Base-by-base conservation (phyloP, 495 filamentous ascomycete species). In the Penicillium paradoxum region DNA sequence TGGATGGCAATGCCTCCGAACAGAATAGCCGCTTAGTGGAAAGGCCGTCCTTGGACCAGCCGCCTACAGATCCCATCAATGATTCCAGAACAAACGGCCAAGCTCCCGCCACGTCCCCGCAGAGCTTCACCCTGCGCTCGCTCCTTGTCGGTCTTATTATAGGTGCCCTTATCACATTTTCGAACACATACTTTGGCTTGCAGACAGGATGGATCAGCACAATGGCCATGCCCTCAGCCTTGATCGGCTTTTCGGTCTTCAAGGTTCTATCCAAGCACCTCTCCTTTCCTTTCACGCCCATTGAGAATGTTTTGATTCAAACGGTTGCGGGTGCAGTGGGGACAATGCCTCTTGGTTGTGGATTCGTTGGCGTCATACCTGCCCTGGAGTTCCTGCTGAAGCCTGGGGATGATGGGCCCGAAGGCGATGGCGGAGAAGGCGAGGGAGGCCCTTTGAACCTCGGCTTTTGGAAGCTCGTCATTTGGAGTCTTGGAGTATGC, bases 221-320 rank as follows among this genome's bases (percentile, higher is more conserved):
- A 4, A 90, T 90, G 87, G 78, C 85, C 13, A 97, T 99, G 95
- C 95, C 95, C 0, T 86, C 91, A 1, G 89, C 90, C 9, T 71
- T 99, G 52, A 88, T 99, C 52, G 95, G 95, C n/a, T 97, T 97
- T 62, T 93, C 90, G 6, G 85, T 95, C 59, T 99, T 99, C 77
- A 89, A 91, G 62, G 78, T 84, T 18, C 66, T 97, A 2, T 78
- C 83, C 2, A 81, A 83, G 47, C 77, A 86, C 42, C 68, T 95
- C 4, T 74, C 76, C 27, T 83, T 84, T 48, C 90, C 91, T 2
- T 97, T 97, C 61, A 88, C 87, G 6, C 91, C 92, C 0, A 89
- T 97, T 24, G 95, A 99, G 71, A 99, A 99, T 67, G 95, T 98
- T 7, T 79, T 99, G 25, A 91, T 99, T 5, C 95, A 97, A 73